phyloP scores from a whole-genome alignment of 495 filamentous ascomycete species.

The Aspergillus saccharolyticus region DNA sequence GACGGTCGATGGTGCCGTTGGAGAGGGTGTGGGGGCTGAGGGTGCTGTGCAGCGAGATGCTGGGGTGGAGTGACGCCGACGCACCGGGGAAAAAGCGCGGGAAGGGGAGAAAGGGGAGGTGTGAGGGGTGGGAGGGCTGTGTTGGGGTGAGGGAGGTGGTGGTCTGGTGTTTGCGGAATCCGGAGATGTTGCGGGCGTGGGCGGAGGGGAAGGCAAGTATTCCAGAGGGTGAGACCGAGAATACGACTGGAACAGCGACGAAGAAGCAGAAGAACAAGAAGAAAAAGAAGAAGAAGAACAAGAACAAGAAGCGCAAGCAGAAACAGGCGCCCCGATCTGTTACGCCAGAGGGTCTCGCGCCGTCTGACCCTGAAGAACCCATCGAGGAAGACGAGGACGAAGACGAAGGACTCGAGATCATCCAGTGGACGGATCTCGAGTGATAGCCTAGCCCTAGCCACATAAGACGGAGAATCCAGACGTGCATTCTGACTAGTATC shows the following conservation, averaged over 20 bases:
- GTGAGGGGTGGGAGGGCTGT: not conserved
- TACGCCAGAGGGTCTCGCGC: too few species aligned
- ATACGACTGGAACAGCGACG: not conserved
- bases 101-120: not conserved
- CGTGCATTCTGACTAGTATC: too few species aligned
- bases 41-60: not conserved
- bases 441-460: too few species aligned
- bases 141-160: not conserved
- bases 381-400: not conserved
- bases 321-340: too few species aligned
- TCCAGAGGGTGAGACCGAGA: too few species aligned
- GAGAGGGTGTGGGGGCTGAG: not conserved
- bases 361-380: not conserved
- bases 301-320: not conserved
- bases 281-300: not conserved
- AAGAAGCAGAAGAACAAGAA: not conserved
- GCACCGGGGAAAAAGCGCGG: not conserved
- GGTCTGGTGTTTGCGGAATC: not conserved
- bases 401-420: not conserved
- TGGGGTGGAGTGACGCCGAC: not conserved
- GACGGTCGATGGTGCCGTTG: not conserved
- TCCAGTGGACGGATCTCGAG: not conserved
- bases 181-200: not conserved
- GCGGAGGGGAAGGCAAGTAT: not conserved
- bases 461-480: too few species aligned